Evolutionary conservation across 495 filamentous ascomycete genomes (phyloP).

Genomic region (Tuber indicum): DNA sequence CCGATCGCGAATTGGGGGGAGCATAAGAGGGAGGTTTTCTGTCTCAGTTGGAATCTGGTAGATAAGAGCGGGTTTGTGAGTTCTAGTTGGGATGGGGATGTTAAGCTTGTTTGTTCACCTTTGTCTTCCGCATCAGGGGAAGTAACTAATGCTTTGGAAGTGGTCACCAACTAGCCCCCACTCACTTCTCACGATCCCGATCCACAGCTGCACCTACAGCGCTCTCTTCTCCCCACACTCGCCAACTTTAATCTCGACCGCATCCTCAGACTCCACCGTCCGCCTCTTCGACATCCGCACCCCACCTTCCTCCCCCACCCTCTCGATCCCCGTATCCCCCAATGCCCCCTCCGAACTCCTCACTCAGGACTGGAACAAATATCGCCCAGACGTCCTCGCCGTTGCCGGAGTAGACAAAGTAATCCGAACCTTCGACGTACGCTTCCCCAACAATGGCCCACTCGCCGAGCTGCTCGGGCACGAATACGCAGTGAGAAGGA

Average conservation of each 20-base stretch:
- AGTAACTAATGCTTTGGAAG: conserved; percentile 39
- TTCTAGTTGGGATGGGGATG: conserved; percentile 85
- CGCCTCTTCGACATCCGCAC: conserved; percentile 85
- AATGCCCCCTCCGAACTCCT: conserved; percentile 62
- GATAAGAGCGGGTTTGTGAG: conserved; percentile 86
- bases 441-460: conserved; percentile 63
- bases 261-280: conserved; percentile 75
- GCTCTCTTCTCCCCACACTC: conserved; percentile 74
- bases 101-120: conserved; percentile 62
- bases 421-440: conserved; percentile 82
- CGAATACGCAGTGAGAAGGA: conserved; percentile 76
- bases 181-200: conserved; percentile 75
- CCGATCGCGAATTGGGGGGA: conserved; percentile 84
- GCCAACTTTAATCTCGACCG: conserved; percentile 69
- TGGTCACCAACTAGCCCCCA: conserved; percentile 69
- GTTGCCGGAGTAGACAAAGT: conserved; percentile 82
- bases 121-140: not conserved
- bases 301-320: conserved; percentile 66
- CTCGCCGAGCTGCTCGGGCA: conserved; percentile 68
- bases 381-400: conserved; percentile 72
- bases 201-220: conserved; percentile 85
- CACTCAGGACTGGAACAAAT: conserved; percentile 99
- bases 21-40: conserved; percentile 85
- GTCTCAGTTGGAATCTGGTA: conserved; percentile 82
- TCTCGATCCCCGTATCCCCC: conserved; percentile 15